phyloP scores from a whole-genome alignment of 768 basidiomycete species.

The Postia placenta region DNA sequence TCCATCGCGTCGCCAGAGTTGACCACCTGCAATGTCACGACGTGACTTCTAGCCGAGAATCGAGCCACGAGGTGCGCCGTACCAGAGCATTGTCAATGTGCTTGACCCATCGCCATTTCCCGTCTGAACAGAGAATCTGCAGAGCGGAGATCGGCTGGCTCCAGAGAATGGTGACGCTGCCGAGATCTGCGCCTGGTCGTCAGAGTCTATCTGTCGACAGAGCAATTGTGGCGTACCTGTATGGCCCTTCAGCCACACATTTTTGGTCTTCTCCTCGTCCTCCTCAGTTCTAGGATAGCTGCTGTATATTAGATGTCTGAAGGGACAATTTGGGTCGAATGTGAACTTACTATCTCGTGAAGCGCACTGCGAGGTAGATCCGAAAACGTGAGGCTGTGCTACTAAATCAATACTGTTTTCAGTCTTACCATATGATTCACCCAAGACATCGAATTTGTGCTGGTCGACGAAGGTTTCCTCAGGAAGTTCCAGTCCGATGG shows the following conservation, averaged over 20 bases:
- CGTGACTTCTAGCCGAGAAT: background rate
- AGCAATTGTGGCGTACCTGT: slow-evolving; percentile 18
- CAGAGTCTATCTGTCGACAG: background rate
- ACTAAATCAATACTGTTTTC: too few species aligned
- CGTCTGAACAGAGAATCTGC: slow-evolving; percentile 28
- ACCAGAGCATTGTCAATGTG: slow-evolving; percentile 32
- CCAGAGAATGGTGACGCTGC: slow-evolving; percentile 29
- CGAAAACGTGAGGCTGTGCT: background rate
- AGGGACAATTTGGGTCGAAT: background rate
- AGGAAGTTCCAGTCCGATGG: slow-evolving; percentile 39
- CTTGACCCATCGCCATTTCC: slow-evolving; percentile 30
- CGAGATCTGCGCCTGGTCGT: slow-evolving; percentile 21
- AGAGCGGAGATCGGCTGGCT: slow-evolving; percentile 31
- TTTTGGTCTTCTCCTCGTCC: slow-evolving; percentile 24
- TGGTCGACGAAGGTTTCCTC: slow-evolving; percentile 37
- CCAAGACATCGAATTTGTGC: slow-evolving; percentile 31
- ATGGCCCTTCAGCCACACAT: slow-evolving; percentile 32
- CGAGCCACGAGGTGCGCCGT: slow-evolving; percentile 21
- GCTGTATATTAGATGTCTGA: background rate
- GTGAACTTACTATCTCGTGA: slow-evolving; percentile 16
- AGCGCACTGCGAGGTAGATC: slow-evolving; percentile 21
- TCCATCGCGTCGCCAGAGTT: slow-evolving; percentile 31
- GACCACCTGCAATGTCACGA: slow-evolving; percentile 27
- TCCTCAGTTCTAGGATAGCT: slow-evolving; percentile 28
- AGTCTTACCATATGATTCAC: slow-evolving; percentile 31